Evolutionary conservation across 2,329 filamentous ascomycete species (phyloP), one percentile per base, ranked within the genome.

Genomic region (Ilyonectria mors-panacis): DNA sequence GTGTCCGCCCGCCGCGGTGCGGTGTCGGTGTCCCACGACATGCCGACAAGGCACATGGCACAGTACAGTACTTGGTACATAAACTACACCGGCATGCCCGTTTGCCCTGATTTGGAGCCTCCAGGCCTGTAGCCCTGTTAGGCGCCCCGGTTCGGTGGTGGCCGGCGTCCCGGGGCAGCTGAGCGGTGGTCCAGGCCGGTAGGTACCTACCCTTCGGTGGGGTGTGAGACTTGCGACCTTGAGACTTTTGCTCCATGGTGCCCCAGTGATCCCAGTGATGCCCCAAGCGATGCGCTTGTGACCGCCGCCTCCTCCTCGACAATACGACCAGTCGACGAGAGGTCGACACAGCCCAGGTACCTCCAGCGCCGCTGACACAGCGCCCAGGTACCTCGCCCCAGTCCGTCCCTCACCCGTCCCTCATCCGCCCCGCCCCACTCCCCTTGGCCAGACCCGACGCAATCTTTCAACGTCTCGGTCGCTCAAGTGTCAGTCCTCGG

Each of bases 381-480:
- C 51, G 35, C 23, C 42, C 35, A 23, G 51, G 63, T 58, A 66
- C 63, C 51, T 66, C 53, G 51, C 44, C 19, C 42, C 48, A 59
- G 55, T 50, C 65, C 35, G 37, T 45, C 44, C 28, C 28, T 35
- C 26, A 17, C 17, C 50, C 48, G 48, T 35, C 50, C 7, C 30
- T 23, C 50, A 35, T 6, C 58, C 54, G 47, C 57, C 56, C 65
- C 65, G 61, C 61, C 61, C 51, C 51, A 39, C 21, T 48, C 59
- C 61, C 51, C 64, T 42, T 33, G 58, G 37, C 57, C 56, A 53
- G 51, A 17, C 30, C 50, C 59, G 19, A 62, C 37, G 59, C 51
- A 63, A 50, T 60, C 62, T 57, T 67, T 63, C 55, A 63, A 63
- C 65, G 51, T 67, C 63, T 47, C 19, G 30, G 28, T 21, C 50